Base-by-base conservation (phyloP, 257 asterid species). In the Perilla frutescens region DNA sequence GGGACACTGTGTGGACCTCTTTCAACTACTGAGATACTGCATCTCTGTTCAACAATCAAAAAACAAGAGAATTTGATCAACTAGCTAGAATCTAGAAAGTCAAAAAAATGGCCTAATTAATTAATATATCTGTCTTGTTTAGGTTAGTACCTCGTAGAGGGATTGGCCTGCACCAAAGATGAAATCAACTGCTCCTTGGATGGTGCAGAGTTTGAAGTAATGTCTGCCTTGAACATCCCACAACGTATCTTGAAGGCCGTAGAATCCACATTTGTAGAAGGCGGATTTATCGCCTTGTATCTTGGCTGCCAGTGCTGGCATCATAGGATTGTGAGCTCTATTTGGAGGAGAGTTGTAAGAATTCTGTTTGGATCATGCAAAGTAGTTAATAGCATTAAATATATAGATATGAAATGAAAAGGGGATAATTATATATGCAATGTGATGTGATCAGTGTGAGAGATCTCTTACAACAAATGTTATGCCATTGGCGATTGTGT, bases 151-250 rank as follows among this genome's bases (percentile, higher is more conserved):
- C 91, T 92, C 93, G 31, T 90, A 92, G 41, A 90, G 80, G 12
- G 98, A 93, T 80, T 89, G 92, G 20, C 98, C 97, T 1, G 83
- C 61, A 12, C 98, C 98, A 64, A 91, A 93, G 72, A 93, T 91
- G 79, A 93, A 93, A 77, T 93, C 98, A 11, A 89, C 84, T 1
- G 90, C 86, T 2, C 98, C 98, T 31, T 85, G 87, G 40, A 91
- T 89, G 31, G 79, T 79, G 61, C 97, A 91, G 1, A 1, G 64
- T 31, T 78, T 88, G 88, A 91, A 93, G 70, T 87, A 91, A 55
- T 93, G 98, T 58, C 96, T 73, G 3, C 98, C 98, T 49, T 57
- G 58, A 40, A 67, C 92, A 48, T 93, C 97, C 97, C 97, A 93
- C 13, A 91, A 65, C 0, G 98, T 91, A 34, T 93, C 98, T 79